phyloP scores from a whole-genome alignment of 306 rosid species.

The Sphenostylis stenocarpa region DNA sequence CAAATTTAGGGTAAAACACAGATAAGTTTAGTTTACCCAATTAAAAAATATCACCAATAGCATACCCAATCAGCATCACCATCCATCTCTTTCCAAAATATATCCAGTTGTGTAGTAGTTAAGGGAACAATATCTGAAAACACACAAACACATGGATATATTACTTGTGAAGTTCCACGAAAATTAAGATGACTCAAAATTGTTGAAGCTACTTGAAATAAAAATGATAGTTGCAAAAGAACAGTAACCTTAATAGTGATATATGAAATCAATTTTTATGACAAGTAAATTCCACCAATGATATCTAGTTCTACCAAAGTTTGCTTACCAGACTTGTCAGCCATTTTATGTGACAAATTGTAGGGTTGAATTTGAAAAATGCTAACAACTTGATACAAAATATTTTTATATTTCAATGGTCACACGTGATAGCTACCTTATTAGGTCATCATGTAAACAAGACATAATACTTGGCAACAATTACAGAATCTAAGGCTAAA shows the following conservation, averaged over 20 bases:
- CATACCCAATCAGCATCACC: conserved; percentile 98
- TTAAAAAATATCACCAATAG: conserved; percentile 45
- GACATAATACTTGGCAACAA: not conserved
- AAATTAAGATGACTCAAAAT: conserved; percentile 13
- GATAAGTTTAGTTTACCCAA: conserved; percentile 46
- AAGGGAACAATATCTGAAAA: conserved; percentile 77
- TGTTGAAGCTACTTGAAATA: conserved; percentile 15
- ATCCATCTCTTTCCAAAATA: conserved; percentile 92
- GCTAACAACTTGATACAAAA: not conserved
- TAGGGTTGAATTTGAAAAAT: conserved; percentile 13
- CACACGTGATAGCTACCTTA: not conserved
- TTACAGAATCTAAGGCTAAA: not conserved
- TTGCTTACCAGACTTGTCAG: not conserved
- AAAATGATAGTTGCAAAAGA: not conserved
- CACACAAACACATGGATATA: conserved; percentile 31
- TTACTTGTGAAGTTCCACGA: conserved; percentile 18
- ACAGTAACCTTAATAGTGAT: not conserved
- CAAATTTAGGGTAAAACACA: conserved; percentile 39
- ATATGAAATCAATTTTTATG: conserved; percentile 24
- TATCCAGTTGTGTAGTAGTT: conserved; percentile 73
- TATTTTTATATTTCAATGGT: conserved; percentile 1
- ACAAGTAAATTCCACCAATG: not conserved
- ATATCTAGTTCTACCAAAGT: conserved; percentile 4
- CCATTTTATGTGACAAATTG: not conserved
- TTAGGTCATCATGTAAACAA: not conserved